Evolutionary conservation across 2,329 filamentous ascomycete genomes (phyloP).

Genomic region (Fusarium sp.): DNA sequence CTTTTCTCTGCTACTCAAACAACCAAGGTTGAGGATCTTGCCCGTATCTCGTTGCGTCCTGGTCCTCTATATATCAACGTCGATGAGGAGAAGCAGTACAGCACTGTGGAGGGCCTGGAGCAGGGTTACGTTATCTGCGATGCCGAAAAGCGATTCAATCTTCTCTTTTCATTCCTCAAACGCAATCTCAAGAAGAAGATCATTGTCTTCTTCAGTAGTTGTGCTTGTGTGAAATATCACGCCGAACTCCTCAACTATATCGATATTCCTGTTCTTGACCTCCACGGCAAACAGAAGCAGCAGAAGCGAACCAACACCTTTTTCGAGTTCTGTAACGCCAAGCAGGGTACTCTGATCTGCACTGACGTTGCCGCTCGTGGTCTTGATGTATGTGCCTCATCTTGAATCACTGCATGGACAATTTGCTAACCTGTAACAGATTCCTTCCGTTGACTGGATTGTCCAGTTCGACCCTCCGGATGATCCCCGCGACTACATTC

Average conservation of each 20-base stretch:
- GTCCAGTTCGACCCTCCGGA: slow-evolving; percentile 96
- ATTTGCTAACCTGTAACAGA: slow-evolving; percentile 58
- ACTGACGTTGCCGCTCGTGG: slow-evolving; percentile 97
- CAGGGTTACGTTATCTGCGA: slow-evolving; percentile 97
- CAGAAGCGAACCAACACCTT: slow-evolving; percentile 99
- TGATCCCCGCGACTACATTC: slow-evolving; percentile 91
- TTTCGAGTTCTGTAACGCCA: slow-evolving; percentile 87
- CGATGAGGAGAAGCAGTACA: slow-evolving; percentile 87
- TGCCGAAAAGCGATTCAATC: slow-evolving; percentile 90
- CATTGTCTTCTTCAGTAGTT: slow-evolving; percentile 95
- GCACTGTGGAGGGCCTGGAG: slow-evolving; percentile 92
- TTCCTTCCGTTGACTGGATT: slow-evolving; percentile 95
- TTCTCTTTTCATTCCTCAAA: slow-evolving; percentile 95
- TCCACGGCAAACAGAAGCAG: slow-evolving; percentile 98
- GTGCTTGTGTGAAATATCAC: slow-evolving; percentile 95
- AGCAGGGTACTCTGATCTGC: slow-evolving; percentile 89
- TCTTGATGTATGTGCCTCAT: slow-evolving; percentile 73
- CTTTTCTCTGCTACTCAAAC: slow-evolving; percentile 99
- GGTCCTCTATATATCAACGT: slow-evolving; percentile 98
- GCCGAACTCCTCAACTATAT: slow-evolving; percentile 97
- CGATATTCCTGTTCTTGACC: slow-evolving; percentile 86
- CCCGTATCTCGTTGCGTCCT: slow-evolving; percentile 89
- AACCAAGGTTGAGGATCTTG: slow-evolving; percentile 97
- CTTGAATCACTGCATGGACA: neutral
- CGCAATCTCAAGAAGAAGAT: slow-evolving; percentile 93